Evolutionary conservation across 306 rosid genomes (phyloP), one percentile per base, ranked within the genome.

Genomic region (Myrica gale): DNA sequence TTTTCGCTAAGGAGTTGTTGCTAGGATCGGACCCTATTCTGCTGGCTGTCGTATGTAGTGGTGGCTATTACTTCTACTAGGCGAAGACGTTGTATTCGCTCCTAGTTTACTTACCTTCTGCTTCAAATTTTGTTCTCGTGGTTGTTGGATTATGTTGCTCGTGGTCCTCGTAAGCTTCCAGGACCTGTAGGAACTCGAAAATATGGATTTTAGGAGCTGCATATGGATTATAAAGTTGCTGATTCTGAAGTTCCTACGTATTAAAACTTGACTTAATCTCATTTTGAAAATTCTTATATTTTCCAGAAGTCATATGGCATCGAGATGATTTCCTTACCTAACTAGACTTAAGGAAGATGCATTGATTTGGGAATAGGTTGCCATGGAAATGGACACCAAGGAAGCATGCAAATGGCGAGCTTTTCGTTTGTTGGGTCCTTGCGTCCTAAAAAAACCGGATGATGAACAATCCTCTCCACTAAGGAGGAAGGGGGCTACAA

Each of bases 381-480:
- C 46, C 48, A n/a, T 20, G 7, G 73, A 55, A 57, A 52, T 84
- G 97, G 98, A 86, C 86, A n/a, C 39, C 32, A 69, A 73, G 84
- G 89, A 82, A 74, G 46, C 63, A 54, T 69, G 72, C 96, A 82
- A 83, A 81, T 87, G 68, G 72, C 37, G 89, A 91, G 94, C 57
- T 63, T 43, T 79, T 78, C 81, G 87, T 88, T 87, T 91, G 89
- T 77, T 82, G 81, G 65, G 15, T 80, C 89, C 82, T 84, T 47
- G 51, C 84, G 96, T 90, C 98, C 97, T 72, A 93, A 60, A 93
- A 82, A 50, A 79, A 86, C 58, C 58, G 96, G 96, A 81, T 83
- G 97, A 84, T 83, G 98, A 93, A 91, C 97, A 93, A 82, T 91
- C 90, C 85, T 82, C 89, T 85, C 84, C 90, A 76, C 82, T 74